phyloP scores from a whole-genome alignment of 495 filamentous ascomycete species.

The Aspergillus ostianus region DNA sequence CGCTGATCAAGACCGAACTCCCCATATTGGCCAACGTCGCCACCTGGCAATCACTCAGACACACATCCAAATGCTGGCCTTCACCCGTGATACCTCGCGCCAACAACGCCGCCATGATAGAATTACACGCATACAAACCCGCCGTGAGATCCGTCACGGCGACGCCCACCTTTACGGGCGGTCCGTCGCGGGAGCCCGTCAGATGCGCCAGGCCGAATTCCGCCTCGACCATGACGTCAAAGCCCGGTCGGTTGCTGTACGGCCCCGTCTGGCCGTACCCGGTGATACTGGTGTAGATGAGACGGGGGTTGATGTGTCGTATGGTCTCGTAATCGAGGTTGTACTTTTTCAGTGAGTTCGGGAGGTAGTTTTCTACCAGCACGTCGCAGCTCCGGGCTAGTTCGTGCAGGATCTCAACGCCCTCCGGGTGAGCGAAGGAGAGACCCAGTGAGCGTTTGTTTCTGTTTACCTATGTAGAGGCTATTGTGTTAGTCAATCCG shows the following conservation, averaged over 20 bases:
- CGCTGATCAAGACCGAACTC: slow-evolving; percentile 86
- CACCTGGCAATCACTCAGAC: slow-evolving; percentile 89
- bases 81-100: slow-evolving; percentile 63
- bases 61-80: slow-evolving; percentile 91
- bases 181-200: slow-evolving; percentile 80
- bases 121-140: slow-evolving; percentile 90
- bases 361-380: slow-evolving; percentile 95
- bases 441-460: slow-evolving; percentile 95
- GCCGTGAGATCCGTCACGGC: slow-evolving; percentile 96
- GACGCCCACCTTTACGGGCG: slow-evolving; percentile 95
- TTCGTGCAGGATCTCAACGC: slow-evolving; percentile 82
- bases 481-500: background rate
- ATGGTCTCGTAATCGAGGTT: slow-evolving; percentile 79
- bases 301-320: slow-evolving; percentile 71
- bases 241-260: slow-evolving; percentile 82
- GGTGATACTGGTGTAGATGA: slow-evolving; percentile 68
- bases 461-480: slow-evolving; percentile 68
- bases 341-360: slow-evolving; percentile 85
- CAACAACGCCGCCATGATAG: slow-evolving; percentile 91
- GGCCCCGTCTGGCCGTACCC: slow-evolving; percentile 91
- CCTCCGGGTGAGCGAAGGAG: slow-evolving; percentile 80
- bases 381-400: slow-evolving; percentile 87
- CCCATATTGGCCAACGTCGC: slow-evolving; percentile 91
- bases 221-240: slow-evolving; percentile 99
- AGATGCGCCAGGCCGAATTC: slow-evolving; percentile 99